Base-by-base conservation (phyloP, 2,329 filamentous ascomycete genomes). In the Pseudocercospora musae region DNA sequence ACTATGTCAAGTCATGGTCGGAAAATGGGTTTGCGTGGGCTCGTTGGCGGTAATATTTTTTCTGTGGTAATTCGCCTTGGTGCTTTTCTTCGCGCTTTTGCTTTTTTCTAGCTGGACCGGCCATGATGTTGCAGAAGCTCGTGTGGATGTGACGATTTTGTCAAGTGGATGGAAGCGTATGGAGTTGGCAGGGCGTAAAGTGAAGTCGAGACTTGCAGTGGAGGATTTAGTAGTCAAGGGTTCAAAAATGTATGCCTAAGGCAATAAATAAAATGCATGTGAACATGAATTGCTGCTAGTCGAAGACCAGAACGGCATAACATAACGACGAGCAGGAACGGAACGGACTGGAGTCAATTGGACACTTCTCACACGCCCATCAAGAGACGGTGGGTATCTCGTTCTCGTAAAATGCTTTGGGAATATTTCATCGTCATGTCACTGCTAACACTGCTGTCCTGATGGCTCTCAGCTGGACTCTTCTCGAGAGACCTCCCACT, bases 1-100 rank as follows among this genome's bases (percentile, higher is more conserved):
- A 96, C 95, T 99, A 99, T 72, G 84, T 83, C 74, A 99, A 82
- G 62, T 86, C 82, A 80, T 99, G 95, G 73, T 99, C 95, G 2
- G 94, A 97, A 79, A 99, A 99, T 6, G 94, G 93, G 80, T 99
- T 99, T 66, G 95, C 95, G 79, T 99, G 95, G 40, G 95, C 95
- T 76, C 95, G 86, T 78, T 99, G 95, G 60, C 95, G 87, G 77
- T 96, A 99, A 80, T 95, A 96, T 80, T 90, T 94, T 83, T 99
- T 99, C 78, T 91, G 89, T 9, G 95, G 95, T 71, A 97, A 79
- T 71, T 87, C 84, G 65, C 77, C 74, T 62, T 78, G 73, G n/a
- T 75, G 75, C 58, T 73, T 73, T 53, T 81, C 77, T 55, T 82
- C 80, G 63, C 81, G 80, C 70, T 77, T 80, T 66, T 80, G 77